Evolutionary conservation across 1,284 basidiomycete genomes (phyloP).

Genomic region (Sanghuangporus weigelae): DNA sequence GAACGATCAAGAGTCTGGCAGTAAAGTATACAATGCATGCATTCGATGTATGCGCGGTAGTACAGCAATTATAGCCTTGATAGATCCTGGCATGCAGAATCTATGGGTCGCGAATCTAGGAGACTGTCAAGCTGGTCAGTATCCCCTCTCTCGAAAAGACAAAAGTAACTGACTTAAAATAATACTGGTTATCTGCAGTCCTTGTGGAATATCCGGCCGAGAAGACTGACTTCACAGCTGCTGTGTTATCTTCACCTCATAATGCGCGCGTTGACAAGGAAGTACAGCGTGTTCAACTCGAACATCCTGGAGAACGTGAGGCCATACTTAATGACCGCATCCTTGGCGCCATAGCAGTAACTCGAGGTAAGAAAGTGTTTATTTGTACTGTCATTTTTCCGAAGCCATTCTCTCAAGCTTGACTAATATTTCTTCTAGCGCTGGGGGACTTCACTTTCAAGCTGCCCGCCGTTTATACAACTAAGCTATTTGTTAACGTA

Average conservation of each 20-base stretch:
- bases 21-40: constrained; percentile 56
- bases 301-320: constrained; percentile 61
- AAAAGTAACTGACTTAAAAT: neutral
- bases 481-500: constrained; percentile 60
- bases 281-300: constrained; percentile 48
- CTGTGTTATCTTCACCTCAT: constrained; percentile 52
- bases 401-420: neutral
- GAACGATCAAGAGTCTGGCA: constrained; percentile 55
- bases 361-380: constrained; percentile 46
- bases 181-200: neutral
- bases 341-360: constrained; percentile 65
- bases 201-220: constrained; percentile 35
- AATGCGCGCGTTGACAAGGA: constrained; percentile 60
- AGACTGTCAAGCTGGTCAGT: constrained; percentile 64
- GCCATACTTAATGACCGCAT: constrained; percentile 57
- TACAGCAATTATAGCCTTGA: constrained; percentile 61
- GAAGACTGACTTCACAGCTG: constrained; percentile 48
- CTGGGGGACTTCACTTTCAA: constrained; percentile 69
- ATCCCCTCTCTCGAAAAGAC: neutral
- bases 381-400: constrained; percentile 8
- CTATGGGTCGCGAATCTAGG: constrained; percentile 70
- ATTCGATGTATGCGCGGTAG: constrained; percentile 69
- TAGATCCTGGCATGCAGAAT: constrained; percentile 59
- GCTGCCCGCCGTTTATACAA: constrained; percentile 62
- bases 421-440: constrained; percentile 33